A percentile compares a stretch with the other conserved stretches of the same genome.
Evolutionary conservation across 1,139 yeast genomes (phyloP).

Genomic region (Yamadazyma kanchanaburiensis): DNA sequence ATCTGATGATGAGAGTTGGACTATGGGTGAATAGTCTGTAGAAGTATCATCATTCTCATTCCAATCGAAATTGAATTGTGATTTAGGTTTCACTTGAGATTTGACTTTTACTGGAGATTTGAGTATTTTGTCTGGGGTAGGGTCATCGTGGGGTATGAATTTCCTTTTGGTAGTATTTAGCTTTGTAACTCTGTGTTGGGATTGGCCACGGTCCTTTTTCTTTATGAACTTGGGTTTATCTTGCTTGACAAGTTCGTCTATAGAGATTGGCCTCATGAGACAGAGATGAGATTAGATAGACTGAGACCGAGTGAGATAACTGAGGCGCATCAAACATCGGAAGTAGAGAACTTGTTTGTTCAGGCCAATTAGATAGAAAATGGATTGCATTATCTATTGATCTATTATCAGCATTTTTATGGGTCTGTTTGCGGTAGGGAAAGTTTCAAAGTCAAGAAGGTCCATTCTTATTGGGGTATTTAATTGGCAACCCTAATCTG

Average conservation of each 20-base stretch:
- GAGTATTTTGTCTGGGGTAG: neutral
- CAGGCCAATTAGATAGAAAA: no score
- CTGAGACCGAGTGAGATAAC: no score
- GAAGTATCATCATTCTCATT: constrained; percentile 64
- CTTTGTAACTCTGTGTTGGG: no score
- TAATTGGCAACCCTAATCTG: no score
- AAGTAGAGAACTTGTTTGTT: no score
- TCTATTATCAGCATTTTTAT: no score
- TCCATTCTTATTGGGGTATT: no score
- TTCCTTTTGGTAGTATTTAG: neutral
- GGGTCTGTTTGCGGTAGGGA: no score
- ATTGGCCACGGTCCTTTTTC: constrained; percentile 5
- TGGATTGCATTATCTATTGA: no score
- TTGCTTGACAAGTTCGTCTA: constrained; percentile 8
- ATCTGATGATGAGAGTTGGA: constrained; percentile 16
- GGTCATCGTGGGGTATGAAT: neutral
- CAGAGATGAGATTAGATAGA: neutral
- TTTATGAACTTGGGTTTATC: constrained; percentile 12
- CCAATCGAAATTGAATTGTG: constrained; percentile 72
- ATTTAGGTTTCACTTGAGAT: constrained; percentile 2
- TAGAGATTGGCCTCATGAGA: constrained; percentile 10
- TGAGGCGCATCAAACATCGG: no score
- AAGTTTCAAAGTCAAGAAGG: no score
- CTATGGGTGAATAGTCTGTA: constrained; percentile 40
- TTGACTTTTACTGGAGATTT: neutral